Evolutionary conservation across 2,329 filamentous ascomycete genomes (phyloP).

Genomic region (Pseudocercospora cruenta): DNA sequence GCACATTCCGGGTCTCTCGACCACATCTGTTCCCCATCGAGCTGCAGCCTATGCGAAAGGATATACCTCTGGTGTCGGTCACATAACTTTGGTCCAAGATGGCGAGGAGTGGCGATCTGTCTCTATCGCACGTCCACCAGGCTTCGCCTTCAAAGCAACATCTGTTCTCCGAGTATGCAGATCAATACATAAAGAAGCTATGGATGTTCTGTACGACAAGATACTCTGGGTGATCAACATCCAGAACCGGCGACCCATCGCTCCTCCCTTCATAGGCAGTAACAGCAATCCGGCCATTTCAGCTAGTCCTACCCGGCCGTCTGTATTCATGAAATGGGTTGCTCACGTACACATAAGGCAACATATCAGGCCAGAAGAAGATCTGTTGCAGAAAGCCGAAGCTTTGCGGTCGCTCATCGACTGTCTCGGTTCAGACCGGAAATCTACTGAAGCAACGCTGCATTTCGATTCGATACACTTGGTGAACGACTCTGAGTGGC

Average conservation of each 20-base stretch:
- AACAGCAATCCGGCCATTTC: conserved; percentile 1
- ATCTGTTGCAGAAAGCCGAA: conserved; percentile 19
- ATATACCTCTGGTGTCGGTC: conserved; percentile 11
- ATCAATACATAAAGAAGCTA: conserved; percentile 18
- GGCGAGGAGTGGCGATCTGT: conserved; percentile 15
- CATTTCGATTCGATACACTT: conserved; percentile 22
- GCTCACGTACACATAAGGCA: conserved; percentile 19
- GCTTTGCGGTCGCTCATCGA: conserved; percentile 9
- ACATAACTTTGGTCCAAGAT: conserved; percentile 10
- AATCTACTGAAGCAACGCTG: conserved; percentile 11
- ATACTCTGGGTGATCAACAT: conserved; percentile 23
- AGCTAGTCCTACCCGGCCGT: conserved; percentile 2
- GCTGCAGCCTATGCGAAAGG: conserved; percentile 12
- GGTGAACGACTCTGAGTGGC: conserved; percentile 17
- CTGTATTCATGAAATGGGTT: conserved; percentile 20
- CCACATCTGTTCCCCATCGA: conserved; percentile 1
- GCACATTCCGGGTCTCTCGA: conserved; percentile 2
- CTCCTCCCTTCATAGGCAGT: conserved; percentile 8
- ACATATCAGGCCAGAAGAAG: conserved; percentile 20
- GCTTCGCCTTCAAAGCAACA: conserved; percentile 6
- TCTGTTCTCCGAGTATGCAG: conserved; percentile 16
- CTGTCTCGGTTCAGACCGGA: conserved; percentile 17
- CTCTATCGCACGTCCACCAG: conserved; percentile 19
- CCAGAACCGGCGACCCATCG: conserved; percentile 4
- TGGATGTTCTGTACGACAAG: conserved; percentile 17